Conservation (phyloP, 805 yeast species). For the Zygosaccharomyces rouxii region DNA sequence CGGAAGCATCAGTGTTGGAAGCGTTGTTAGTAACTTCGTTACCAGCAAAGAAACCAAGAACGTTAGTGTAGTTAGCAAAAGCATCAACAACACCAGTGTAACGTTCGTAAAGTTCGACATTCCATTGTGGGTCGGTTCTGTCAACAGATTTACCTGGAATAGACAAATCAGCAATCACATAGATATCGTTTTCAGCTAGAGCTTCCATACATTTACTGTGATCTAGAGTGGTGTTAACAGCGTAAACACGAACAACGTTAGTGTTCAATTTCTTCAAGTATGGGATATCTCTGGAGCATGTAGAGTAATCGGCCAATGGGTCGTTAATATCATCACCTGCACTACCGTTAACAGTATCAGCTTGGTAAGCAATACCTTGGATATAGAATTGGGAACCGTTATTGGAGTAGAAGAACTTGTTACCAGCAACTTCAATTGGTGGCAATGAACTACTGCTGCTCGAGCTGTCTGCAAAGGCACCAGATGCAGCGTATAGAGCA, state of each 20-base stretch:
- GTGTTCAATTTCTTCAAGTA: slow-evolving; percentile 58
- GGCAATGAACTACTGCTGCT: slow-evolving; percentile 42
- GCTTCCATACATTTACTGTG: slow-evolving; percentile 66
- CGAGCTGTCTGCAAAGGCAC: slow-evolving; percentile 33
- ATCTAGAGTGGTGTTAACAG: slow-evolving; percentile 58
- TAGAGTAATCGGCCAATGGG: slow-evolving; percentile 59
- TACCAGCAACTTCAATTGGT: slow-evolving; percentile 67
- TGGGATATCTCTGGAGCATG: slow-evolving; percentile 72
- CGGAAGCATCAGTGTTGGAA: slow-evolving; percentile 68
- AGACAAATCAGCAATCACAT: slow-evolving; percentile 74
- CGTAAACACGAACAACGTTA: slow-evolving; percentile 73
- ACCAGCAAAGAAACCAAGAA: slow-evolving; percentile 82
- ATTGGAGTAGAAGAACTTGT: slow-evolving; percentile 70
- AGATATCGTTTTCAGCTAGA: slow-evolving; percentile 70
- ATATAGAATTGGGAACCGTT: slow-evolving; percentile 77
- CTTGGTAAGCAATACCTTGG: slow-evolving; percentile 78
- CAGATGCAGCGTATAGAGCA: slow-evolving; percentile 32
- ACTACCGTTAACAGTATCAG: slow-evolving; percentile 51
- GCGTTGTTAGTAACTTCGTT: slow-evolving; percentile 72
- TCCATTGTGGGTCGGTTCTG: slow-evolving; percentile 63
- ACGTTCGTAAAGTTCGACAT: slow-evolving; percentile 55
- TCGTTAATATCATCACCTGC: slow-evolving; percentile 50
- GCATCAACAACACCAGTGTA: slow-evolving; percentile 66
- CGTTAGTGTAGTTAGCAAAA: slow-evolving; percentile 65
- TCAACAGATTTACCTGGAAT: slow-evolving; percentile 61